Conservation (phyloP, 2,329 filamentous ascomycete species). For the Cephalotrichum gorgonifer region DNA sequence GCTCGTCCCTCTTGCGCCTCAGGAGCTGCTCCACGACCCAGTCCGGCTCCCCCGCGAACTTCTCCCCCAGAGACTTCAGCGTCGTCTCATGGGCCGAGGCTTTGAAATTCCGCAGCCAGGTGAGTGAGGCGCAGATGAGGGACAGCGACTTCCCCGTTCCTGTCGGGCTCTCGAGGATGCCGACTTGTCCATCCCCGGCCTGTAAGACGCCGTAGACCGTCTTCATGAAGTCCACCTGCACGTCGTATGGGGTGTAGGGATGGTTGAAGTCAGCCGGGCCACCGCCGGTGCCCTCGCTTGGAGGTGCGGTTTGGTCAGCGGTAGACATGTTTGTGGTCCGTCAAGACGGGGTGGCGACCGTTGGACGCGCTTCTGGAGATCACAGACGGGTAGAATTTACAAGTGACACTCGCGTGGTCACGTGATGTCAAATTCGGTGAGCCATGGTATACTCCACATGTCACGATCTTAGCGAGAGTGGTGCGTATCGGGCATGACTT, state of each 20-base stretch:
- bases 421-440: not conserved
- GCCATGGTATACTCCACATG: no score
- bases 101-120: constrained; percentile 83
- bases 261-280: constrained; percentile 64
- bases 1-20: constrained; percentile 55
- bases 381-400: not conserved
- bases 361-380: not conserved
- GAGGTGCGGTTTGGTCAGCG: not conserved
- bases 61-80: constrained; percentile 30
- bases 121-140: constrained; percentile 78
- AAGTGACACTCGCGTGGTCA: not conserved
- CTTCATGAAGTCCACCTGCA: constrained; percentile 82
- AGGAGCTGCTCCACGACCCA: constrained; percentile 78
- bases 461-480: no score
- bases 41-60: constrained; percentile 59
- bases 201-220: constrained; percentile 72
- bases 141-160: constrained; percentile 88
- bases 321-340: not conserved
- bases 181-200: constrained; percentile 59
- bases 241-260: constrained; percentile 77
- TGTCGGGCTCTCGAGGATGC: constrained; percentile 89
- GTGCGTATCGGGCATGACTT: no score
- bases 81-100: constrained; percentile 43
- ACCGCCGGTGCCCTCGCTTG: not conserved
- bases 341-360: not conserved